Evolutionary conservation across 1,139 yeast genomes (phyloP).

Genomic region (Geotrichum fermentans): DNA sequence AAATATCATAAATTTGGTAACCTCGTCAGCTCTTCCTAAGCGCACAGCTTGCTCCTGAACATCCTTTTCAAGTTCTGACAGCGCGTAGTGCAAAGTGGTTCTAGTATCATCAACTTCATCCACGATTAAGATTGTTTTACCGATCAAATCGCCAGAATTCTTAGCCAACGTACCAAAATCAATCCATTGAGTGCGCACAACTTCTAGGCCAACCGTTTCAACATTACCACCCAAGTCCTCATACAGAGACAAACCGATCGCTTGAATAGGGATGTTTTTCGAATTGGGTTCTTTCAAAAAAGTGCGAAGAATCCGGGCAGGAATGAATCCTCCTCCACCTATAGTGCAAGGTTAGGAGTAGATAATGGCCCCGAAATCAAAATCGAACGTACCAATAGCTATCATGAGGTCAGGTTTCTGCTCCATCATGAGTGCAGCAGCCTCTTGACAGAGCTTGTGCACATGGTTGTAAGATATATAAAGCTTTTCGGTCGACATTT

Average conservation of each 20-base stretch:
- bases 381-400: slow-evolving; percentile 49
- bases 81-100: slow-evolving; percentile 89
- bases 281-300: slow-evolving; percentile 81
- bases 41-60: slow-evolving; percentile 55
- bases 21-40: slow-evolving; percentile 46
- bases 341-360: background rate
- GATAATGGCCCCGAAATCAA: background rate
- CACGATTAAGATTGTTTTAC: slow-evolving; percentile 76
- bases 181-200: slow-evolving; percentile 92
- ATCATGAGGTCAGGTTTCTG: slow-evolving; percentile 82
- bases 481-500: slow-evolving; percentile 46
- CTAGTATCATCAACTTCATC: slow-evolving; percentile 96
- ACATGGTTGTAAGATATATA: slow-evolving; percentile 88
- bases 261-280: slow-evolving; percentile 88
- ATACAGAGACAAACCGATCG: slow-evolving; percentile 83
- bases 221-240: slow-evolving; percentile 64
- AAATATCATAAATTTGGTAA: slow-evolving; percentile 79
- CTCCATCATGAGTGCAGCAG: slow-evolving; percentile 64
- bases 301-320: slow-evolving; percentile 89
- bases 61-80: slow-evolving; percentile 80
- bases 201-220: slow-evolving; percentile 76
- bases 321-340: slow-evolving; percentile 90
- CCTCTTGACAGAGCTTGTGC: slow-evolving; percentile 86
- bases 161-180: slow-evolving; percentile 62
- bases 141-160: slow-evolving; percentile 64